Evolutionary conservation across 495 filamentous ascomycete genomes (phyloP).

Genomic region (Stereocaulon alpinum): DNA sequence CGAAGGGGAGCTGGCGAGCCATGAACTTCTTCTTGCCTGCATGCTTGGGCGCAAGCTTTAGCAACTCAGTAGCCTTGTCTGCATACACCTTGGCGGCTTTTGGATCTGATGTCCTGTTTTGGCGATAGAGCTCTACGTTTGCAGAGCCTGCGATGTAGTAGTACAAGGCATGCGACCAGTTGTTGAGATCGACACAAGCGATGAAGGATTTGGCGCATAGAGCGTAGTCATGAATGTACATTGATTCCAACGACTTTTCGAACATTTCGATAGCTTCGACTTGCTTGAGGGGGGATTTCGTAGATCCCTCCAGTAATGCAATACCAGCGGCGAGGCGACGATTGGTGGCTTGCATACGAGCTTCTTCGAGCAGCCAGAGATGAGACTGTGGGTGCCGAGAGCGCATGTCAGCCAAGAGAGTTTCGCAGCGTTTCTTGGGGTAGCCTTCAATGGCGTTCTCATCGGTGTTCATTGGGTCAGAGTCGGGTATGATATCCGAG

Average conservation of each 20-base stretch:
- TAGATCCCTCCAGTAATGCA: constrained; percentile 44
- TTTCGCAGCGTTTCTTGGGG: constrained; percentile 56
- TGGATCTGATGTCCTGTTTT: constrained; percentile 41
- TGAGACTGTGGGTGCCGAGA: constrained; percentile 67
- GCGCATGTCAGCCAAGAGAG: constrained; percentile 65
- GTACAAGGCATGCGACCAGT: constrained; percentile 84
- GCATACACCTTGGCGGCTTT: constrained; percentile 43
- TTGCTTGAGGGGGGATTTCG: constrained; percentile 72
- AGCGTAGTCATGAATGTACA: constrained; percentile 68
- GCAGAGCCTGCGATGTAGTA: constrained; percentile 76
- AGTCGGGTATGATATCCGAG: constrained; percentile 72
- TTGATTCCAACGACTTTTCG: constrained; percentile 66
- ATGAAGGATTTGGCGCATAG: constrained; percentile 64
- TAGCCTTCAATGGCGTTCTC: constrained; percentile 50
- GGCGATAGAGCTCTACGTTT: constrained; percentile 71
- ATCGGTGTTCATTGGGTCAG: constrained; percentile 39
- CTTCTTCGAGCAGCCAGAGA: constrained; percentile 86
- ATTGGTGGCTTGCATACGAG: constrained; percentile 62
- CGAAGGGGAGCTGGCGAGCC: constrained; percentile 80
- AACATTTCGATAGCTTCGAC: constrained; percentile 72
- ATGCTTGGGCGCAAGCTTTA: constrained; percentile 60
- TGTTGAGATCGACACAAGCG: constrained; percentile 72
- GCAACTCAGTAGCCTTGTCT: constrained; percentile 54
- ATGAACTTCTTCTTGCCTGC: constrained; percentile 85
- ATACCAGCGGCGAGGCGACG: constrained; percentile 59